Base-by-base conservation (phyloP, 345 rosid species). In the Pseudoturritis turrita region DNA sequence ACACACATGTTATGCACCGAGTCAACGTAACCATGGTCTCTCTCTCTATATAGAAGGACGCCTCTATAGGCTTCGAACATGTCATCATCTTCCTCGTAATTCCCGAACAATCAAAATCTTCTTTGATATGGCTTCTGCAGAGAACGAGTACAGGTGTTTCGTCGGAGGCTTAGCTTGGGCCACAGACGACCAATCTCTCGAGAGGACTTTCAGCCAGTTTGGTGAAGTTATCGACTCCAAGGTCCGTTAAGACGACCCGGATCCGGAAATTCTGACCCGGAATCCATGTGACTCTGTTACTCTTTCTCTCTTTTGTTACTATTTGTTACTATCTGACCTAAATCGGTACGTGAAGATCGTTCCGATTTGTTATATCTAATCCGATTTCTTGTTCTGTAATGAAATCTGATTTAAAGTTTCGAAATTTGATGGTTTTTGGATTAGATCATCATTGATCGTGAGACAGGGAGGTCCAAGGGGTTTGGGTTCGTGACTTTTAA, bases 111-210 rank as follows among this genome's bases (percentile, higher is more conserved):
- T 23, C 43, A 19, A 53, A 52, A 12, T 47, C 17, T 13, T 9
- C n/a, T 35, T 46, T 3, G n/a, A 37, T 47, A 82, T 87, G 96
- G 86, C 87, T 7, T 64, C 90, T 0, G 85, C 81, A 0, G 96
- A 92, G 10, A 37, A 75, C 21, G 96, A 92, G 82, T 89, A 2
- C 69, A 26, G 95, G 37, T 92, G 96, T 78, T 92, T 92, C 64
- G 95, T 89, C 50, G 96, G 96, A 43, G 96, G 98, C 55, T 83
- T 92, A 0, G 98, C 96, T 1, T 92, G 96, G 95, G 92, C 91
- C 79, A 92, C 95, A 43, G 88, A 78, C 50, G 98, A 92, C 50
- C 74, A 61, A 40, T 57, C 84, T 10, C 83, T 92, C 0, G 82
- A 78, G 26, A 74, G 79, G 6, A 89, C 90, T 41, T 92, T 92